A percentile compares a stretch with the other conserved stretches of the same genome.
phyloP scores from a whole-genome alignment of 129 eudicot genomes.

The Flaveria trinervia region DNA sequence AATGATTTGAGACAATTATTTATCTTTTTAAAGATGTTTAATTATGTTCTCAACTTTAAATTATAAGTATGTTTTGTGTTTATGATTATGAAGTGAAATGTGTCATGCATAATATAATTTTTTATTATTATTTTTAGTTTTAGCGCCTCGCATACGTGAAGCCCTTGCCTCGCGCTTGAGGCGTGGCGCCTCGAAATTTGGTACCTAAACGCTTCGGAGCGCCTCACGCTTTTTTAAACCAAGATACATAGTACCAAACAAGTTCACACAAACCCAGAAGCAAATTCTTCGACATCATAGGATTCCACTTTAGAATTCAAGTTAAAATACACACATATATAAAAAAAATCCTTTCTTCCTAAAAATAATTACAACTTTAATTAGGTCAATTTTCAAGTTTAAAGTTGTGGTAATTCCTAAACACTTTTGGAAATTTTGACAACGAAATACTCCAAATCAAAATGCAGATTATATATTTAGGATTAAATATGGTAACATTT shows the following conservation, averaged over 20 bases:
- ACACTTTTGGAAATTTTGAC: slow-evolving; percentile 4
- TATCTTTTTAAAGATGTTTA: too few relatives aligned
- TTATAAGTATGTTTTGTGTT: too few relatives aligned
- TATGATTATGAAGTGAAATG: too few relatives aligned
- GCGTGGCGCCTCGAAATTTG: too few relatives aligned
- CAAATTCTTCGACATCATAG: slow-evolving; percentile 9
- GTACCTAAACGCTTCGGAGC: too few relatives aligned
- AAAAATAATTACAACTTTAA: neutral
- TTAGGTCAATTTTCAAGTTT: slow-evolving; percentile 23
- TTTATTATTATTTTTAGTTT: too few relatives aligned
- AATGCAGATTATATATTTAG: neutral
- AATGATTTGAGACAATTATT: too few relatives aligned
- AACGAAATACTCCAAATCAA: slow-evolving; percentile 11
- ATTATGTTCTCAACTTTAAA: too few relatives aligned
- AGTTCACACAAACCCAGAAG: slow-evolving; percentile 13
- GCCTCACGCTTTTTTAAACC: too few relatives aligned
- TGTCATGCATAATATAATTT: too few relatives aligned
- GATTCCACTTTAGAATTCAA: neutral
- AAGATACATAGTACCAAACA: slow-evolving; percentile 13
- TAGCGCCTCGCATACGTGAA: too few relatives aligned
- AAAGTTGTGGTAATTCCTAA: slow-evolving; percentile 7
- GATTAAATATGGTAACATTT: slow-evolving; percentile 2
- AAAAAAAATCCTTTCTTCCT: neutral
- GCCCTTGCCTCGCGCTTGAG: too few relatives aligned
- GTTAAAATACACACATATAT: neutral